Evolutionary conservation across 2,329 filamentous ascomycete genomes (phyloP), one percentile per base, ranked within the genome.

Genomic region (Pestalotiopsis sp.): DNA sequence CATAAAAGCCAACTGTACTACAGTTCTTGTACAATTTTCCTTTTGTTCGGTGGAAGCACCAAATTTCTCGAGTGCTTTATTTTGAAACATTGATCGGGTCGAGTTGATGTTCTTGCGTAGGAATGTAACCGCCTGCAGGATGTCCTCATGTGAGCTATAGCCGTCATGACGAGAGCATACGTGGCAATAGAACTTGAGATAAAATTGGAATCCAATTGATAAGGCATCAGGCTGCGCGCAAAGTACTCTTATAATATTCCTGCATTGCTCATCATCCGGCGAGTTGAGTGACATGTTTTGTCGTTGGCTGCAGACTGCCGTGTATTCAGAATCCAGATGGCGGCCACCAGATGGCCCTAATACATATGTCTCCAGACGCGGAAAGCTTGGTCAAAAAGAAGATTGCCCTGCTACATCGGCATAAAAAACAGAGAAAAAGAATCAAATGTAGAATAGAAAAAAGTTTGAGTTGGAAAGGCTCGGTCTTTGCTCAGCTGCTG

Each of bases 21-120:
- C 56, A 58, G 4, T 49, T n/a, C 41, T 49, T 6, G 41, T 49
- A n/a, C 41, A n/a, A 49, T 49, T 2, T 6, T 49, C 41, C 4
- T 1, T 0, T 2, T 49, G 41, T 6, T 49, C 41, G 14, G 4
- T n/a, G 7, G 41, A 49, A 49, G 12, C 2, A 3, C 3, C 41
- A n/a, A 1, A n/a, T 5, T 6, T 0, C 1, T 49, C 1, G 14
- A 49, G 1, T 2, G 41, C 41, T 49, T 1, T 0, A 2, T 5
- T n/a, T n/a, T 49, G 41, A 5, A 49, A 49, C 1, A 6, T n/a
- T 49, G 41, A 49, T 6, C 3, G 1, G 14, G 41, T 49, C 1
- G 41, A 49, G 14, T 49, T n/a, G 14, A 49, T 49, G 3, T 49
- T 45, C 14, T 45, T 17, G 6, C 41, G 41, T 0, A 45, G 41